Evolutionary conservation across 306 rosid species (phyloP), one percentile per base, ranked within the genome.

Genomic region (Malus asiatica): DNA sequence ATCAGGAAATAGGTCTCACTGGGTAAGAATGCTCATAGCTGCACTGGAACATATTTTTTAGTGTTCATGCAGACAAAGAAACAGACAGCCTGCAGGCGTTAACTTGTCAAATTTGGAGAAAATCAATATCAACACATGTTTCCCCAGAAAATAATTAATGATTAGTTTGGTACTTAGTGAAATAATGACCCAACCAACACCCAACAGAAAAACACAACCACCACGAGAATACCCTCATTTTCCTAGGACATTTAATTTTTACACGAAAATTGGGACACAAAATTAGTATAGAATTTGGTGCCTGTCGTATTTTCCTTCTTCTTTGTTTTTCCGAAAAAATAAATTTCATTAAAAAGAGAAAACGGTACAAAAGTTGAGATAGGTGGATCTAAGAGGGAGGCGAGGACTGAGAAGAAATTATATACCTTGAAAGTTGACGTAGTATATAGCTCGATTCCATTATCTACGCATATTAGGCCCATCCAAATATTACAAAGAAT

Each of bases 1-100:
- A 63, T 30, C 68, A 3, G 11, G 44, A 55, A 35, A 15, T 12
- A 33, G 52, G 66, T 44, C 42, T 40, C 30, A 38, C 53, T 42
- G 42, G 58, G 27, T 64, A 23, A 30, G 14, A 27, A 16, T 32
- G 44, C 23, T 15, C 20, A 18, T 18, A 27, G 46, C 68, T 51
- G 44, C 75, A 66, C 33, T 6, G 18, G 70, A 66, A 44, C 46
- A 15, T 13, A 18, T 18, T 64, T 42, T 32, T 42, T 18, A 30
- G 10, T 60, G 69, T 70, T 44, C 29, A 8, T 40, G 45, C 46
- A 65, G 88, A 88, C 90, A 85, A 79, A 68, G 68, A 75, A 80
- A 89, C 89, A 82, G 77, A 91, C 87, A 91, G 79, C 35, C 87
- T 61, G 77, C 87, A 80, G 89, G 93, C 68, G 83, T 68, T 61